phyloP scores from a whole-genome alignment of 768 basidiomycete species.

The Rubroboletus pulcherrimus region DNA sequence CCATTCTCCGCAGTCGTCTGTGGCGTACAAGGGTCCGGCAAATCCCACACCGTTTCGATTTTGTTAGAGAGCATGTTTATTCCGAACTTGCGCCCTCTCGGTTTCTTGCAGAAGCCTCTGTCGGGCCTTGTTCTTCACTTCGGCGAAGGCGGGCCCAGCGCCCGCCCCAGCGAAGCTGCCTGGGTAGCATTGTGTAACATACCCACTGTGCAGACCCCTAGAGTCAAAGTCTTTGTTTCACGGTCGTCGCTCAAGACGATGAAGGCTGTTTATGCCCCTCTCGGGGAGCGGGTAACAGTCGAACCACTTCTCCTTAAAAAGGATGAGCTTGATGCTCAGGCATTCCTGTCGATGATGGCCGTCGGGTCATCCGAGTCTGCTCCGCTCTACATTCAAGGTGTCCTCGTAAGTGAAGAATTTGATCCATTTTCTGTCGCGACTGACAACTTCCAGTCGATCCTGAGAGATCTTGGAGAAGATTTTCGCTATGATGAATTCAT shows the following conservation, averaged over 20 bases:
- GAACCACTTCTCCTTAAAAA: constrained; percentile 53
- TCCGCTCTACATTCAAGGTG: constrained; percentile 65
- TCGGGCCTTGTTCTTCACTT: constrained; percentile 66
- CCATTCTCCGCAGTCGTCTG: constrained; percentile 76
- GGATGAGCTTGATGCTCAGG: constrained; percentile 62
- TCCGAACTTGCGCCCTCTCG: constrained; percentile 45
- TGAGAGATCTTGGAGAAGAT: constrained; percentile 59
- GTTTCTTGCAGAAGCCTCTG: constrained; percentile 50
- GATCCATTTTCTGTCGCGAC: background rate
- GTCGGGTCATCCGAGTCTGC: constrained; percentile 57
- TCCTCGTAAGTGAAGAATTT: constrained; percentile 46
- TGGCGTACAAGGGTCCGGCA: constrained; percentile 74
- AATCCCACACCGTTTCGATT: constrained; percentile 68
- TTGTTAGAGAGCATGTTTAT: constrained; percentile 70
- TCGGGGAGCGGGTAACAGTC: constrained; percentile 48
- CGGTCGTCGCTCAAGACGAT: constrained; percentile 58
- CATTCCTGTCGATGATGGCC: constrained; percentile 74
- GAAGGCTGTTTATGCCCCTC: constrained; percentile 50
- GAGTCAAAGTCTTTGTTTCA: constrained; percentile 53
- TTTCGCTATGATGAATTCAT: constrained; percentile 53
- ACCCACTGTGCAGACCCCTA: constrained; percentile 28
- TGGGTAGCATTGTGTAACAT: constrained; percentile 48
- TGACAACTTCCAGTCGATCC: constrained; percentile 42
- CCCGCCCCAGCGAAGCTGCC: constrained; percentile 63
- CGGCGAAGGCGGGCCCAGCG: constrained; percentile 57